Base-by-base conservation (phyloP, 2,329 filamentous ascomycete species). In the Pseudopithomyces chartarum region DNA sequence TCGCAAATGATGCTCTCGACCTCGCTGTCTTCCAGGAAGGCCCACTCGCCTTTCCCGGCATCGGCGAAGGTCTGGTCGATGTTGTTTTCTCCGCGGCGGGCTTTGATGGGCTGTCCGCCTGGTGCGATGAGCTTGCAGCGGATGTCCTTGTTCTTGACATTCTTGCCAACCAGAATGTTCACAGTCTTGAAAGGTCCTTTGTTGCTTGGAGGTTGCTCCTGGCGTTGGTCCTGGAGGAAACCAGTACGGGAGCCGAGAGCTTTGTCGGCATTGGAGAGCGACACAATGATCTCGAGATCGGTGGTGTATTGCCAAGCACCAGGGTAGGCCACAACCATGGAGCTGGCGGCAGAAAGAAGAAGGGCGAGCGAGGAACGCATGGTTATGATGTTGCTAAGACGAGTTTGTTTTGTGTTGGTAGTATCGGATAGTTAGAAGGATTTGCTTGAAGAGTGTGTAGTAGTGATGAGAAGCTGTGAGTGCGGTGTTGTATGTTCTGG, bases 151-250 rank as follows among this genome's bases (percentile, higher is more conserved):
- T 56, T 52, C 42, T 52, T 32, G 6, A 51, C 47, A 22, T 56
- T 47, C 33, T 52, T 47, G 40, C 52, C 52, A 3, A 56, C 54
- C 11, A 20, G 15, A 43, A 56, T 47, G 33, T 52, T 52, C n/a
- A 56, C 47, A 10, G 47, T 47, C 10, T 47, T 56, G 42, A 47
- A 55, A 13, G 47, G 54, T 6, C 47, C 54, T 15, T 19, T 22
- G 33, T 40, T 29, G 32, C 29, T 34, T 26, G 47, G 54, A 2
- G 33, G 23, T 19, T 56, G 47, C 34, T 52, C 48, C 23, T 56
- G 46, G 19, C 47, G 47, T 23, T 46, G 32, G 15, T 23, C 42
- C 6, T 34, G 32, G 2, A 42, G n/a, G 17, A 56, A 52, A 17
- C 44, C 22, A 19, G 47, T 56, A 15, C 43, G 54, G 33, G 53